phyloP scores from a whole-genome alignment of 208 protist species.

The Acanthamoeba divionensis region DNA sequence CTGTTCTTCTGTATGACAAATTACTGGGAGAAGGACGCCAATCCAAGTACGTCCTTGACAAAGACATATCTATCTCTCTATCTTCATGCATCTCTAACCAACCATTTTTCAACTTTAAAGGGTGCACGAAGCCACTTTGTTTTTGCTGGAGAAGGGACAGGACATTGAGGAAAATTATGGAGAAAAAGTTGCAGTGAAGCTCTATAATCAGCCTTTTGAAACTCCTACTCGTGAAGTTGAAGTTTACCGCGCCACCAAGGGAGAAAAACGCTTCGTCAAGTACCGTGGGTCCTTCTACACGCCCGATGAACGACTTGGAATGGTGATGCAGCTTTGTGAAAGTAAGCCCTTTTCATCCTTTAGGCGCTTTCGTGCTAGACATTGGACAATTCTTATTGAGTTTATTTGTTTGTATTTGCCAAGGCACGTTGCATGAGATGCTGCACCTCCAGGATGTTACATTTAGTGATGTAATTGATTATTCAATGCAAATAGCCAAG shows the following conservation, averaged over 20 bases:
- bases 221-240: neutral
- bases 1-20: conserved; percentile 41
- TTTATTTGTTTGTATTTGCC: no score
- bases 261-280: conserved; percentile 28
- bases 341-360: no score
- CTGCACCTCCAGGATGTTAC: neutral
- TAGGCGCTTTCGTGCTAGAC: no score
- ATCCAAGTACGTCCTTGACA: neutral
- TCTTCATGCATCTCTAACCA: neutral
- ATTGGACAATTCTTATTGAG: no score
- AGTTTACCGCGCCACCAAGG: neutral
- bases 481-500: conserved; percentile 17
- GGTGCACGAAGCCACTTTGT: conserved; percentile 24
- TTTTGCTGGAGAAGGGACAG: conserved; percentile 19
- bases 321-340: conserved; percentile 34
- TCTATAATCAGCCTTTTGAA: neutral
- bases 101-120: neutral
- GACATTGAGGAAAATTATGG: conserved; percentile 40
- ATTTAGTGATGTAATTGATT: neutral
- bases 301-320: neutral
- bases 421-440: no score
- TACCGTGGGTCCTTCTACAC: conserved; percentile 18
- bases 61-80: neutral
- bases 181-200: conserved; percentile 34
- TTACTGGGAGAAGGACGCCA: conserved; percentile 12